Conservation (phyloP, 164 flowering plant genomes). For the Nymphaea colorata region DNA sequence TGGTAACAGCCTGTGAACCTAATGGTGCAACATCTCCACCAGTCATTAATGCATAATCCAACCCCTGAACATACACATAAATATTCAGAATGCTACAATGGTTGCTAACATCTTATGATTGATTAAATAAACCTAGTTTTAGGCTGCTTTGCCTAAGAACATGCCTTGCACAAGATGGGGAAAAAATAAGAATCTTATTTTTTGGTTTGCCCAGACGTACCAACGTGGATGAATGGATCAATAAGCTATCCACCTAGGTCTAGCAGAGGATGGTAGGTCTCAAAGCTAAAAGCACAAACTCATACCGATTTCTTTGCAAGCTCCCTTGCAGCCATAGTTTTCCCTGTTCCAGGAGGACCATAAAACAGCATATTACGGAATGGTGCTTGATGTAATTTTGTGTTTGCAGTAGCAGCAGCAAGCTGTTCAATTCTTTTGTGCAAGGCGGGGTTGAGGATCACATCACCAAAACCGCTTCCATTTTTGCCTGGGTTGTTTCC, state of each 20-base stretch:
- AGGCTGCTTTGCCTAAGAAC: no score
- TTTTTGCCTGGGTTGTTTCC: constrained; percentile 20
- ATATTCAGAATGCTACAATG: not conserved
- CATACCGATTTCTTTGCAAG: constrained; percentile 89
- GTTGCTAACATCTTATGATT: not conserved
- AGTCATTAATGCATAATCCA: constrained; percentile 98
- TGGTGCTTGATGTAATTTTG: constrained; percentile 89
- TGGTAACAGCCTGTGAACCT: constrained; percentile 95
- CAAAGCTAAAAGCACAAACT: no score
- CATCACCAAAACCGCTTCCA: constrained; percentile 84
- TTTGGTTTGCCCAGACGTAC: no score
- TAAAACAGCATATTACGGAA: constrained; percentile 95
- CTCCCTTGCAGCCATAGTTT: constrained; percentile 98
- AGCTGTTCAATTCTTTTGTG: constrained; percentile 77
- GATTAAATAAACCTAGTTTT: no score
- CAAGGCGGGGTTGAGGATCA: constrained; percentile 72
- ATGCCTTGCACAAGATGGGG: no score
- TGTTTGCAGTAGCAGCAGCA: constrained; percentile 89
- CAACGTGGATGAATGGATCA: no score
- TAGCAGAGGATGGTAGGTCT: no score
- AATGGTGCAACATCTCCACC: constrained; percentile 99
- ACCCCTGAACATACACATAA: constrained; percentile 38
- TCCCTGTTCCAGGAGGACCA: constrained; percentile 99
- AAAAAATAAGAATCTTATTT: no score
- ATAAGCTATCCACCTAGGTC: no score